Evolutionary conservation across 2,329 filamentous ascomycete species (phyloP).

Genomic region (Madurella fahalii): DNA sequence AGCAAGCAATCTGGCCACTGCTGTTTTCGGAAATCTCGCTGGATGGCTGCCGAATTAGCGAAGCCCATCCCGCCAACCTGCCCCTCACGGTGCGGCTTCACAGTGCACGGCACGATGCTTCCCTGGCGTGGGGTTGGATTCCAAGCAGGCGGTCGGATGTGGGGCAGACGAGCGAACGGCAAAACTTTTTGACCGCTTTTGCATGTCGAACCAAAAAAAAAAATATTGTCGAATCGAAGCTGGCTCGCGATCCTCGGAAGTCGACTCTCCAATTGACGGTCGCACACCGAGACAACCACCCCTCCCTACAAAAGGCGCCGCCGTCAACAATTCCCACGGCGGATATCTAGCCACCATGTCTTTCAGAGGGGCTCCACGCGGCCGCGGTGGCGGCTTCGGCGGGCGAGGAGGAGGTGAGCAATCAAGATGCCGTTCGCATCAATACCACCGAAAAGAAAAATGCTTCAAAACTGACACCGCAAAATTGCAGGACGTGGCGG

Average conservation of each 20-base stretch:
- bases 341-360: slow-evolving; percentile 45
- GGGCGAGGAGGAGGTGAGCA: slow-evolving; percentile 48
- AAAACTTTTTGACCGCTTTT: slow-evolving; percentile 23
- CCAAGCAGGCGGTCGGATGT: not conserved
- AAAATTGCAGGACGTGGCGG: slow-evolving; percentile 53
- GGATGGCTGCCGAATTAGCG: not conserved
- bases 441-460: not conserved
- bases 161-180: slow-evolving; percentile 6
- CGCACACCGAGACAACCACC: slow-evolving; percentile 9
- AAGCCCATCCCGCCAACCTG: not conserved
- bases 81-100: slow-evolving; percentile 7
- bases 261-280: slow-evolving; percentile 7
- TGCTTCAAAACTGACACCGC: not conserved
- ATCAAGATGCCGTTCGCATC: slow-evolving; percentile 26
- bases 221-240: slow-evolving; percentile 15
- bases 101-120: not conserved
- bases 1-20: slow-evolving; percentile 26
- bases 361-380: slow-evolving; percentile 52
- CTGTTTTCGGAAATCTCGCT: slow-evolving; percentile 13
- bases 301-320: slow-evolving; percentile 6
- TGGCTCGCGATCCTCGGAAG: not conserved
- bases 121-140: not conserved
- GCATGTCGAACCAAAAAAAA: slow-evolving; percentile 17
- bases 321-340: slow-evolving; percentile 15
- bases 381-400: slow-evolving; percentile 47